Base-by-base conservation (phyloP, 176 grass and related monocot species). In the Rhynchospora pubera region DNA sequence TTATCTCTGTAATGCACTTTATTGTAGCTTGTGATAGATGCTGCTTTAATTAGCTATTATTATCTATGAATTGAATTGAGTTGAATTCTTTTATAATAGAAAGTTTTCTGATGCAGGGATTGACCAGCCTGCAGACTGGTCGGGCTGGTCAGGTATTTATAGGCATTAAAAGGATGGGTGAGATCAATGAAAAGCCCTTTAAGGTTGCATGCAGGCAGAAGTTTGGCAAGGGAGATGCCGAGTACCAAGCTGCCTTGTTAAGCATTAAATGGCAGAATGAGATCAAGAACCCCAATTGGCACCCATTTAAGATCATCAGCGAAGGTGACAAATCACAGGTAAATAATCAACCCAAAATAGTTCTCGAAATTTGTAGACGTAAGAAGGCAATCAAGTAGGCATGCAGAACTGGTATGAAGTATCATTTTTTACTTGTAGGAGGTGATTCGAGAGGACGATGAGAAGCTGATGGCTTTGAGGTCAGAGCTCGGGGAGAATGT, bases 121-220 rank as follows among this genome's bases (percentile, higher is more conserved):
- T 97, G 76, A 5, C 12, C 9, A 62, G 92, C 14, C 79, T 87
- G 65, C 30, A 66, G 51, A 46, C 30, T 39, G 2, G 34, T 28
- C 26, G 26, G 26, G 26, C 26, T 28, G 26, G 26, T 57, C 83
- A 87, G 21, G 61, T 85, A 44, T 15, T 6, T 18, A 82, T 97
- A 78, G 92, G 88, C 46, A 90, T 97, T 12, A 97, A 89, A 52
- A 92, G 85, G 77, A 94, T 92, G 92, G 92, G 94, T 59, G 90
- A 91, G 48, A 85, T 94, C 79, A 92, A 97, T 76, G 13, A 67
- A 2, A 94, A 89, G 81, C 82, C 83, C 52, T 94, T 97, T 78
- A 2, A 62, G 75, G 64, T 55, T 84, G 86, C 85, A 52, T 97
- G 92, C 83, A 91, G 81, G 75, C n/a, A 32, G 18, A 89, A 84